These are phyloP conservation scores for Microthyrium microscopicum DNA, from an alignment of 2,329 filamentous ascomycete genomes.

Conservation along the genomic window DNA sequence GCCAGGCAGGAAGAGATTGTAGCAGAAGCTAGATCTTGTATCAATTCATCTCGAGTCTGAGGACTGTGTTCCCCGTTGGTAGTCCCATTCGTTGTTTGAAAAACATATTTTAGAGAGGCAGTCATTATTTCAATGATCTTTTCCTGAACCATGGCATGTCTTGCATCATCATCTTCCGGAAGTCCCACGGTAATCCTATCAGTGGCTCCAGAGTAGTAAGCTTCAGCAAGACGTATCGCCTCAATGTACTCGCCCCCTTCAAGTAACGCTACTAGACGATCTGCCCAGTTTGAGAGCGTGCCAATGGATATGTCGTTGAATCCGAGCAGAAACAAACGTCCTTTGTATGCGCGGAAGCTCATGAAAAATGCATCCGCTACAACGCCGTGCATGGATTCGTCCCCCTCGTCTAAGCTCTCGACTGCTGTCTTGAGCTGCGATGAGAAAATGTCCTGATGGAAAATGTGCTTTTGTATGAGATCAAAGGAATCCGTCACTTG, in stretches of 20 bases:
- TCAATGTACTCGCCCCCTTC: conserved; percentile 91
- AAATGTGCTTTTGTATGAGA: conserved; percentile 79
- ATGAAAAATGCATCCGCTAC: conserved; percentile 96
- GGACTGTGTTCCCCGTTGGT: conserved; percentile 30
- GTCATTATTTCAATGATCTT: conserved; percentile 87
- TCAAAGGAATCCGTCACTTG: conserved; percentile 92
- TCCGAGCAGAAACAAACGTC: conserved; percentile 79
- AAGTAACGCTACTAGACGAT: conserved; percentile 83
- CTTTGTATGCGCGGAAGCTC: conserved; percentile 93
- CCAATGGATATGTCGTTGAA: conserved; percentile 87
- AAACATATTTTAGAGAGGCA: conserved; percentile 79
- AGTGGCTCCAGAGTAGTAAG: conserved; percentile 80
- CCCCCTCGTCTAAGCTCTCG: conserved; percentile 74
- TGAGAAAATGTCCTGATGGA: conserved; percentile 81
- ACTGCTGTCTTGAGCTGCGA: conserved; percentile 69
- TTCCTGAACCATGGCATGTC: conserved; percentile 71
- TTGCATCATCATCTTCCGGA: conserved; percentile 60
- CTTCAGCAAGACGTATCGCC: conserved; percentile 77
- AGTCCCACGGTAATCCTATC: conserved; percentile 89
- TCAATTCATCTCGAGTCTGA: conserved; percentile 38
- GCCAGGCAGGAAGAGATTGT: conserved; percentile 72
- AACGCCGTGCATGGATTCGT: conserved; percentile 81
- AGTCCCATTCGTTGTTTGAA: conserved; percentile 43
- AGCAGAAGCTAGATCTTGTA: conserved; percentile 63
- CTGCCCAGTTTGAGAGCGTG: conserved; percentile 90